phyloP scores from a whole-genome alignment of 2,329 filamentous ascomycete species.

The Ophiostoma quercus region DNA sequence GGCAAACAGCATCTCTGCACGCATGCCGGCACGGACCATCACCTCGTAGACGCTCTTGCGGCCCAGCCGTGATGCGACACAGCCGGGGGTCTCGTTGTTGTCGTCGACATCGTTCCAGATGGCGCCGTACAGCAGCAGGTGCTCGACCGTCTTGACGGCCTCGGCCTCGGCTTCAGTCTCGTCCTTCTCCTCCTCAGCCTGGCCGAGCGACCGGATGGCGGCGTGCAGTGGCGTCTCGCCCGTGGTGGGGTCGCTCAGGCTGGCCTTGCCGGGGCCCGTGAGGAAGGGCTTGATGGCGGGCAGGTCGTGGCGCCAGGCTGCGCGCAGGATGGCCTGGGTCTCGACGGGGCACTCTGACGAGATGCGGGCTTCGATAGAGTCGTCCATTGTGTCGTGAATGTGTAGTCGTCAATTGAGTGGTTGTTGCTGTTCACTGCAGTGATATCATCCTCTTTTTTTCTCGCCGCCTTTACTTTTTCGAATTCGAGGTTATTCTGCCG shows the following conservation, averaged over 20 bases:
- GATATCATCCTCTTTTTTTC: constrained; percentile 10
- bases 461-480: constrained; percentile 18
- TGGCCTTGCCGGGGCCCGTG: constrained; percentile 57
- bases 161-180: constrained; percentile 34
- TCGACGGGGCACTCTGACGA: constrained; percentile 48
- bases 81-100: constrained; percentile 86
- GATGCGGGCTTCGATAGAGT: constrained; percentile 51
- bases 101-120: constrained; percentile 96
- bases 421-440: not conserved
- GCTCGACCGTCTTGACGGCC: constrained; percentile 54
- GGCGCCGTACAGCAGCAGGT: constrained; percentile 79
- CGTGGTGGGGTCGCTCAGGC: constrained; percentile 76
- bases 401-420: not conserved
- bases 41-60: constrained; percentile 68
- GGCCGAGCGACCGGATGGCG: constrained; percentile 61
- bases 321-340: constrained; percentile 48
- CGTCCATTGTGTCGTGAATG: constrained; percentile 34
- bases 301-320: constrained; percentile 58
- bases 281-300: constrained; percentile 64
- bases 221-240: constrained; percentile 86
- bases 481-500: constrained; percentile 19
- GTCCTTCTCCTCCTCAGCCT: not conserved
- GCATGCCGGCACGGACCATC: constrained; percentile 83
- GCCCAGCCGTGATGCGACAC: constrained; percentile 68
- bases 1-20: constrained; percentile 81